A percentile compares a stretch with the other conserved stretches of the same genome.
phyloP scores from a whole-genome alignment of 805 yeast genomes.

The Ogataea siamensis region DNA sequence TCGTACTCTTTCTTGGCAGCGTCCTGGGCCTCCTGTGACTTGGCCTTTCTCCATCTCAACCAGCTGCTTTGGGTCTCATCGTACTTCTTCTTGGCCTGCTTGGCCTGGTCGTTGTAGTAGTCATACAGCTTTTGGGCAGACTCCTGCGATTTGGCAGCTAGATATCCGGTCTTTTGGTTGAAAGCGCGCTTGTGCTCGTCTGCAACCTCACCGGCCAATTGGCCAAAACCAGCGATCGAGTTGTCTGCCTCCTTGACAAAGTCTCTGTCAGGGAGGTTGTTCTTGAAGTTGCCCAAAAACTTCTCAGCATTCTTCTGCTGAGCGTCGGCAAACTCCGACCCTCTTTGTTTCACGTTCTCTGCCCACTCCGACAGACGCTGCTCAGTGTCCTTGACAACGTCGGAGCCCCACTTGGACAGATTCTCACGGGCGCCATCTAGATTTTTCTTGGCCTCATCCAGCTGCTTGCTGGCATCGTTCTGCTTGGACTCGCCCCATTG shows the following conservation, averaged over 20 bases:
- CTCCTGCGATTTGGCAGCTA: slow-evolving; percentile 22
- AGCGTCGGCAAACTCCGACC: slow-evolving; percentile 15
- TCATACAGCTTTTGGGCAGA: slow-evolving; percentile 23
- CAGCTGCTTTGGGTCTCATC: slow-evolving; percentile 30
- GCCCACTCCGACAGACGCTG: slow-evolving; percentile 11
- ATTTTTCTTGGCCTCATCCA: slow-evolving; percentile 35
- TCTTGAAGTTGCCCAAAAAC: slow-evolving; percentile 20
- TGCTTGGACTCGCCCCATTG: slow-evolving; percentile 38
- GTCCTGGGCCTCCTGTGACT: slow-evolving; percentile 30
- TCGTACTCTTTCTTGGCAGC: slow-evolving; percentile 28
- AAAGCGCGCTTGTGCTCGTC: slow-evolving; percentile 38
- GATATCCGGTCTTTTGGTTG: slow-evolving; percentile 22
- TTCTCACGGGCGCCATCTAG: slow-evolving; percentile 34
- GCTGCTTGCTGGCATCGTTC: slow-evolving; percentile 35
- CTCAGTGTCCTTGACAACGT: slow-evolving; percentile 22
- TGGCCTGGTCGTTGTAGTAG: slow-evolving; percentile 26
- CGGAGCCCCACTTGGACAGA: slow-evolving; percentile 25
- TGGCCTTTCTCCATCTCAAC: slow-evolving; percentile 31
- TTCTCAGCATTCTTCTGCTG: slow-evolving; percentile 19
- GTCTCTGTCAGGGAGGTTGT: slow-evolving; percentile 27
- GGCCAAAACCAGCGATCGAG: slow-evolving; percentile 47
- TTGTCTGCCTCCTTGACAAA: slow-evolving; percentile 36
- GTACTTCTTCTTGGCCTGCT: slow-evolving; percentile 27
- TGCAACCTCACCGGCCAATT: slow-evolving; percentile 42
- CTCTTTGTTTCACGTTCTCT: slow-evolving; percentile 13